Percentiles rank a stretch among this genome's conserved stretches.
These are phyloP conservation scores for Pseudonectria foliicola DNA, from an alignment of 2,329 filamentous ascomycete species.

Conservation along the genomic window DNA sequence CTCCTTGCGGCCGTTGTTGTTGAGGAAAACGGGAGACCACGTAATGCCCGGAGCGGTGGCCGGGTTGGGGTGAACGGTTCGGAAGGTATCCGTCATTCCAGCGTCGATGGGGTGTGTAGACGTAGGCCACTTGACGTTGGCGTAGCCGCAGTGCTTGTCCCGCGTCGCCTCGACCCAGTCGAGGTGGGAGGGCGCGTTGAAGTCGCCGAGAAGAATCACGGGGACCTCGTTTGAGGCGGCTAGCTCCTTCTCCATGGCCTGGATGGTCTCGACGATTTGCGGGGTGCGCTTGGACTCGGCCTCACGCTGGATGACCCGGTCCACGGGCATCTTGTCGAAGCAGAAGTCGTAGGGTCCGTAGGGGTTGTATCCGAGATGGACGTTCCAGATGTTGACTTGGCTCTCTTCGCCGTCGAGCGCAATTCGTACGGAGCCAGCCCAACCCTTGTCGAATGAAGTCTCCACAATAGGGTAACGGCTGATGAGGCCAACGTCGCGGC, in stretches of 20 bases:
- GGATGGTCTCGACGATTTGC: conserved; percentile 30
- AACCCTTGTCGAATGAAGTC: conserved; percentile 17
- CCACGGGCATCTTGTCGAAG: conserved; percentile 27
- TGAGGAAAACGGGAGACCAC: conserved; percentile 34
- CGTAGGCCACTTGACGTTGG: conserved; percentile 31
- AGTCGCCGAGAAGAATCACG: conserved; percentile 33
- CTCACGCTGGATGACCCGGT: conserved; percentile 28
- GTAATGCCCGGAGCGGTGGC: conserved; percentile 26
- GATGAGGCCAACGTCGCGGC: conserved; percentile 27
- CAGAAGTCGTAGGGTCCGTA: conserved; percentile 39
- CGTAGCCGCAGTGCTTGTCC: conserved; percentile 30
- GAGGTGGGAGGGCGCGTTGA: conserved; percentile 37
- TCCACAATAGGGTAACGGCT: conserved; percentile 33
- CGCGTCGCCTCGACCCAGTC: conserved; percentile 30
- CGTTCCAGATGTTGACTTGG: conserved; percentile 29
- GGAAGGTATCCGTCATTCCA: conserved; percentile 34
- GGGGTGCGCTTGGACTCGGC: conserved; percentile 29
- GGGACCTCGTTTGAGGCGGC: conserved; percentile 24
- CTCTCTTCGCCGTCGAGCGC: conserved; percentile 25
- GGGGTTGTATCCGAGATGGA: conserved; percentile 30
- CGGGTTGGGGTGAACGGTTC: conserved; percentile 30
- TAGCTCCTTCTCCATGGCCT: conserved; percentile 26
- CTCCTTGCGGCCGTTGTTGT: conserved; percentile 27
- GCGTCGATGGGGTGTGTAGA: conserved; percentile 27
- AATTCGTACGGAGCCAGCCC: conserved; percentile 27